Evolutionary conservation across 2,329 filamentous ascomycete genomes (phyloP), one percentile per base, ranked within the genome.

Genomic region (Alternaria sp.): DNA sequence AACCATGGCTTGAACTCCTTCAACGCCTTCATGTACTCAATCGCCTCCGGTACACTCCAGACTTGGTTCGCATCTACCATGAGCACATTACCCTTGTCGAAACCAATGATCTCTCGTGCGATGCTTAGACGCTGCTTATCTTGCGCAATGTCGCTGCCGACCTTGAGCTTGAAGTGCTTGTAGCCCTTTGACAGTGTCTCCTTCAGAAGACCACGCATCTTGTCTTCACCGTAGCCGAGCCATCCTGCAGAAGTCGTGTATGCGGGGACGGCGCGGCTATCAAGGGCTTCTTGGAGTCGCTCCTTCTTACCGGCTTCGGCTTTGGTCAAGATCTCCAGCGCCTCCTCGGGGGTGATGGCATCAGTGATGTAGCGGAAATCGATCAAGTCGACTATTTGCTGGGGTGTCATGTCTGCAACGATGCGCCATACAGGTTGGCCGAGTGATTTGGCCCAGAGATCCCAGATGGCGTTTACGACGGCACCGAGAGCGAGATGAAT

Each of bases 331-430:
- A 97, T 84, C 21, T 84, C 84, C 40, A 97, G 78, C 0, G 93
- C 93, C 80, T 97, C 93, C 44, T 93, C 90, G 0, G 92, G 92
- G 0, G 93, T 97, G 69, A 97, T 85, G n/a, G 93, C 93, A 81
- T 97, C 93, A 23, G 92, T 96, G 80, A 97, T 96, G 82, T 97
- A 97, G 54, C 93, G 87, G 84, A 97, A 97, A 82, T 97, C 94
- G 77, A 97, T 94, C 82, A 93, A 95, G 62, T 86, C 82, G 55
- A 97, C 93, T 55, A 96, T 88, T 82, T 97, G 90, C 81, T 96
- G 91, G 1, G 93, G 93, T 4, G 86, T 90, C 92, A 97, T 96
- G 70, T 97, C 93, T 11, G 91, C 91, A 23, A 97, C 91, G 66
- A 97, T 90, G 62, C 89, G 87, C 94, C 93, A 97, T 13, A 97